Conservation (phyloP, 495 filamentous ascomycete species). For the Ramalina peruviana region DNA sequence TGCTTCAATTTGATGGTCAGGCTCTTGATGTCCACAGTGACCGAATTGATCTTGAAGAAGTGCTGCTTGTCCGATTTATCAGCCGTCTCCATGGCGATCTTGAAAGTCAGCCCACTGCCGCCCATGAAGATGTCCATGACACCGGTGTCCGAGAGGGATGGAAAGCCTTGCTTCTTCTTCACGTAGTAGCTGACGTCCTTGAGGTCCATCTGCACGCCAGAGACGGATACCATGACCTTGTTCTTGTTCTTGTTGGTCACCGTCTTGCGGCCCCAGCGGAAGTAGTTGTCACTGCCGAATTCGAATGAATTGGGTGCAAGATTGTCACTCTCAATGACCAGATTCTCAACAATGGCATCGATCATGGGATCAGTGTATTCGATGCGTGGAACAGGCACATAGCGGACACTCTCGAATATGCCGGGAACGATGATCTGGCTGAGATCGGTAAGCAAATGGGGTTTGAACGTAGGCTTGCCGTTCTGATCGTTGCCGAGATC, state of each 20-base stretch:
- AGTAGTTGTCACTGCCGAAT: constrained; percentile 85
- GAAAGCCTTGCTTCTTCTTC: constrained; percentile 93
- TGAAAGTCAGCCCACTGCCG: constrained; percentile 81
- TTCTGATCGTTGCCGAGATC: constrained; percentile 74
- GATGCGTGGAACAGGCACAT: constrained; percentile 87
- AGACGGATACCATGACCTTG: constrained; percentile 69
- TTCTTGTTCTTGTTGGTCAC: constrained; percentile 68
- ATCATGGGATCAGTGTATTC: constrained; percentile 78
- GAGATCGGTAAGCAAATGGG: constrained; percentile 78
- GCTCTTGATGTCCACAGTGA: constrained; percentile 71
- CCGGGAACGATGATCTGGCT: constrained; percentile 74
- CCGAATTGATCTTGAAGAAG: constrained; percentile 90
- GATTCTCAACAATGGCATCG: constrained; percentile 84
- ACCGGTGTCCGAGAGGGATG: constrained; percentile 75
- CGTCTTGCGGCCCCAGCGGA: constrained; percentile 84
- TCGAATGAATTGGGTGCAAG: constrained; percentile 92
- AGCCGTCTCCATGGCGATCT: constrained; percentile 72
- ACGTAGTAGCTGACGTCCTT: constrained; percentile 89
- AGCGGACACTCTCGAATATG: constrained; percentile 75
- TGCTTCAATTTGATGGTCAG: constrained; percentile 83
- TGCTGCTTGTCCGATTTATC: constrained; percentile 55
- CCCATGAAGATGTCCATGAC: constrained; percentile 82
- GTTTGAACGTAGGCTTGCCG: constrained; percentile 82
- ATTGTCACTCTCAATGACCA: constrained; percentile 92
- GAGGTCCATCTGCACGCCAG: constrained; percentile 79